Base-by-base conservation (phyloP, 2,329 filamentous ascomycete genomes). In the Verticillium nubilum region DNA sequence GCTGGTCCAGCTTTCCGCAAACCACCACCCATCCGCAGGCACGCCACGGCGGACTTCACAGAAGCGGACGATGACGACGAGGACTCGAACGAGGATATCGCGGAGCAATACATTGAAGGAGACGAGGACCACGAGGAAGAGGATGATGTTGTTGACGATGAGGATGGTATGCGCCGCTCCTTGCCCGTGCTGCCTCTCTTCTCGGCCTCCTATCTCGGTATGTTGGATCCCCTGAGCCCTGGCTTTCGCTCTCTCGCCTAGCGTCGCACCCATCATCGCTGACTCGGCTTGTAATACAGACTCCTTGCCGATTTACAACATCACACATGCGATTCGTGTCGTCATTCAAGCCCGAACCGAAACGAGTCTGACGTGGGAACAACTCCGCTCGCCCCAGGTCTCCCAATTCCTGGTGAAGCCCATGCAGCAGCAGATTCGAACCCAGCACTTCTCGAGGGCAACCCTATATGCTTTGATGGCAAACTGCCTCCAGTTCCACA, bases 401-500 rank as follows among this genome's bases (percentile, higher is more conserved):
- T 97, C 92, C 17, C 93, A 97, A 70, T 98, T 98, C 72, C 83
- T 98, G 35, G 85, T 97, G 70, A 97, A 97, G 78, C 94, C 94
- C 2, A 95, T 97, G 79, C 92, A 95, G 73, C 90, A 95, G 71
- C 89, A 94, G 72, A 93, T 97, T 63, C 87, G 89, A 62, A 81
- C 85, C 17, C 86, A 90, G 57, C 91, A 97, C 74, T 94, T 96
- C 73, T 93, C 89, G 29, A 84, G 90, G 54, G 93, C 91, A 10
- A 95, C 92, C 0, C 74, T 97, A 37, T 97, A 96, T 75, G 92
- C 92, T 2, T 78, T 98, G 66, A 89, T 97, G 82, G 92, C 93
- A 55, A 98, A 98, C 70, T 96, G 91, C 70, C 80, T 98, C 59
- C 94, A 97, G 71, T 98, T 97, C 74, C 83, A 84, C 69, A 97